phyloP scores from a whole-genome alignment of 2,329 filamentous ascomycete genomes.

The Diaporthe velutina region DNA sequence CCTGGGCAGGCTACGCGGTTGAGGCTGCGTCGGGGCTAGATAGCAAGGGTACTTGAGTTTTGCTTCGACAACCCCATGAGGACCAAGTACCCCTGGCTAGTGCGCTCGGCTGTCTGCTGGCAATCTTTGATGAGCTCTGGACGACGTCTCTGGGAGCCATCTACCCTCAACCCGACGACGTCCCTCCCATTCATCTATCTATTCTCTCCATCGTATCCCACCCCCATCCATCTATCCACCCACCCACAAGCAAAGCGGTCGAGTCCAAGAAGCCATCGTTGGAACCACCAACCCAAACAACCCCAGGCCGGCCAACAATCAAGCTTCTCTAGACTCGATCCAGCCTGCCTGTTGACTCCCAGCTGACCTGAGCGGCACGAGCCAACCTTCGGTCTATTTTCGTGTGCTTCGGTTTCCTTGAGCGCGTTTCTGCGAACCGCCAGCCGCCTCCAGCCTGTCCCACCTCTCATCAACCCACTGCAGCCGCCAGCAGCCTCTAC shows the following conservation, averaged over 20 bases:
- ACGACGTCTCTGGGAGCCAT: conserved; percentile 30
- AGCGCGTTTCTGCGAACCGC: conserved; percentile 33
- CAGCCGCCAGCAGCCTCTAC: conserved; percentile 32
- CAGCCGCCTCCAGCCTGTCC: conserved; percentile 13
- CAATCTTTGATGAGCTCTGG: conserved; percentile 39
- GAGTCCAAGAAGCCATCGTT: conserved; percentile 31
- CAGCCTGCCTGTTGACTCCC: conserved; percentile 29
- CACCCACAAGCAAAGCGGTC: conserved; percentile 18
- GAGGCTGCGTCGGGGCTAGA: conserved; percentile 12
- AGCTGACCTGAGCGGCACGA: conserved; percentile 39
- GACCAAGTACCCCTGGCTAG: conserved; percentile 13
- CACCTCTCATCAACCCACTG: conserved; percentile 6
- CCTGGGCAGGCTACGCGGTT: conserved; percentile 27
- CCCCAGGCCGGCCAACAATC: conserved; percentile 5
- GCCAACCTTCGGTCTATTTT: conserved; percentile 32
- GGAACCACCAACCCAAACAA: neutral
- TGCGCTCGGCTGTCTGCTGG: conserved; percentile 26
- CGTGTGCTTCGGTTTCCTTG: conserved; percentile 26
- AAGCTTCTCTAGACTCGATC: conserved; percentile 19
- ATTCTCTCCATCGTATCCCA: conserved; percentile 28
- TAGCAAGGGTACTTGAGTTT: conserved; percentile 14
- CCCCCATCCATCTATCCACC: conserved; percentile 18
- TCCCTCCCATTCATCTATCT: conserved; percentile 32
- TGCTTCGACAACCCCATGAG: neutral
- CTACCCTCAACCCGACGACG: conserved; percentile 31